Evolutionary conservation across 139 green algal species (phyloP), one percentile per base, ranked within the genome.

Genomic region (Coelastrella sp.): DNA sequence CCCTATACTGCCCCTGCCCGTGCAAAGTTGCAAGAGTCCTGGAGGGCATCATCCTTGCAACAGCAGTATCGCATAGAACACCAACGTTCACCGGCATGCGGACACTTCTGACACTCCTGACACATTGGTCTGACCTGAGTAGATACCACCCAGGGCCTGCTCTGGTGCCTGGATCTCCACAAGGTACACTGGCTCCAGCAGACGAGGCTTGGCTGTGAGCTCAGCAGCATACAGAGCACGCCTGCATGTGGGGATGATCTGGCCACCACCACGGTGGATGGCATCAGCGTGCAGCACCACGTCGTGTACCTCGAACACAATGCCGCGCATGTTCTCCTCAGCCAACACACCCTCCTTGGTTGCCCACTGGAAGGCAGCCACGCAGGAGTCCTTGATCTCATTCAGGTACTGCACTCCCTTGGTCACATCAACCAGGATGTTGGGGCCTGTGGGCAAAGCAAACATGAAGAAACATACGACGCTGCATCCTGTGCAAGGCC

Each of bases 361-460:
- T 27, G 97, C 97, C 97, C 98, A 99, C 95, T 99, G 97, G 92
- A 99, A 97, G 60, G 96, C 97, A 25, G 97, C 97, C 34, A 99
- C 93, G 85, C 90, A 93, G 5, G 90, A 96, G 92, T 99, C 97
- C 94, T 99, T 99, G 93, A 99, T 99, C 93, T 99, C 97, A 86
- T 98, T 99, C 85, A 99, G 91, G 93, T 99, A 99, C 94, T 99
- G 97, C 88, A 99, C 97, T 87, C 98, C 97, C 96, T 99, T 99
- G 91, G 95, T 98, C 57, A 97, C 92, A 88, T 99, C 97, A 1
- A 98, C 89, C 66, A 99, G 83, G 86, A 99, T 86, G 95, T 99
- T 99, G 89, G 97, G 96, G 85, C 97, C 97, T 60, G 67, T 17
- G 30, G 21, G 21, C 17, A 27, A 27, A 27, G 53, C 48, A 57